These are phyloP conservation scores for Nigrograna mackinnonii DNA, from an alignment of 2,329 filamentous ascomycete species.

Conservation along the genomic window DNA sequence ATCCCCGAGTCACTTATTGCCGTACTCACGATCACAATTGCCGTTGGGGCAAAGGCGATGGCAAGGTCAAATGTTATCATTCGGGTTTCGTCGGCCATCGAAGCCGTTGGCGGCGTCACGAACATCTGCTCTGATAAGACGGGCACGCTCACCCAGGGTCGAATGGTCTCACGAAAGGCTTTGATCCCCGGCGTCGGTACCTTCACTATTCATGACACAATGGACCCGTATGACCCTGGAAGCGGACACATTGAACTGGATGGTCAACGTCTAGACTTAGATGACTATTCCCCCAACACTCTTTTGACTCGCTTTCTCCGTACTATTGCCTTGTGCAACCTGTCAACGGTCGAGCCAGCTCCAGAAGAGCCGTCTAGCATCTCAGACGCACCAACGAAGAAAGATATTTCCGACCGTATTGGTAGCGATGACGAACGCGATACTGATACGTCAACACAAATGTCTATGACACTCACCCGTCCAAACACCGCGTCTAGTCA, in stretches of 20 bases:
- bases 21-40: slow-evolving; percentile 69
- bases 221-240: slow-evolving; percentile 37
- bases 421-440: slow-evolving; percentile 31
- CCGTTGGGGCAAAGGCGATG: slow-evolving; percentile 46
- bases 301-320: slow-evolving; percentile 33
- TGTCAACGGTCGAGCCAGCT: slow-evolving; percentile 36
- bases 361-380: slow-evolving; percentile 10
- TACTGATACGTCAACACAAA: slow-evolving; percentile 34
- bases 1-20: slow-evolving; percentile 62
- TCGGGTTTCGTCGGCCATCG: slow-evolving; percentile 42
- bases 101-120: slow-evolving; percentile 46
- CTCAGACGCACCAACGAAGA: slow-evolving; percentile 57
- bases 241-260: slow-evolving; percentile 38
- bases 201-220: slow-evolving; percentile 36
- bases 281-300: slow-evolving; percentile 23
- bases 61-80: slow-evolving; percentile 45
- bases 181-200: slow-evolving; percentile 39
- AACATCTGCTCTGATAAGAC: slow-evolving; percentile 48
- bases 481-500: slow-evolving; percentile 28
- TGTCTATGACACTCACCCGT: slow-evolving; percentile 25
- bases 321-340: slow-evolving; percentile 44
- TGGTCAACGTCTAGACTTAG: slow-evolving; percentile 24
- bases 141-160: slow-evolving; percentile 44
- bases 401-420: slow-evolving; percentile 43
- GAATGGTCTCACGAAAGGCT: slow-evolving; percentile 44